Evolutionary conservation across 108 stramenopile genomes (phyloP), one percentile per base, ranked within the genome.

Genomic region (Mediolabrus comicus): DNA sequence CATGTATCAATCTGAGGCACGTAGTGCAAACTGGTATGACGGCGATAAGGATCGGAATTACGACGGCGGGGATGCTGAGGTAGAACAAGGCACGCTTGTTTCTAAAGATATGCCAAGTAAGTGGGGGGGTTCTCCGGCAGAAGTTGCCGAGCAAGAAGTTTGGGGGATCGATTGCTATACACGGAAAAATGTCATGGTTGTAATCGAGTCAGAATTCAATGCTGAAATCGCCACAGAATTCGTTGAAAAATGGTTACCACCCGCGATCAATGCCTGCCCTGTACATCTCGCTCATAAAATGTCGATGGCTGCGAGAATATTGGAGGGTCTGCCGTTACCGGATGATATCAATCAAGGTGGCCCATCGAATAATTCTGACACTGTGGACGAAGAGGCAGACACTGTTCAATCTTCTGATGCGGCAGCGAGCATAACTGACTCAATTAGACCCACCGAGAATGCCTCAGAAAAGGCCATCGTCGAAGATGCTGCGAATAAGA

Each of bases 141-240:
- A 95, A 54, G 75, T 95, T 33, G 83, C 88, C 1, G 94, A 92
- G 67, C 91, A 95, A 57, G 80, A 86, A 58, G 94, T 95, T 11
- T 95, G 94, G 94, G 94, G 94, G 5, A 89, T 95, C 25, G 94
- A 95, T 62, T 92, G 91, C 65, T 95, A 89, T 46, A 95, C 94
- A 12, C 80, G 94, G 17, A 61, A 76, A 53, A 94, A 94, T 67
- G 64, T 94, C 35, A 69, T 84, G 27, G 76, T 81, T 22, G 80
- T 87, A 39, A 76, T 95, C 36, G 84, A 86, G 62, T 77, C 81
- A 26, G 85, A 83, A 38, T 87, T 91, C 75, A 72, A 82, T 53
- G 25, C 80, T 4, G 79, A 84, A 36, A 84, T 83, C 13, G 87
- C 86, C 12, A 64, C 81, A 4, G 68, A 66, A 36, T 95, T 95